These are phyloP conservation scores for Syzygium grande DNA, from an alignment of 345 rosid genomes.

Conservation along the genomic window DNA sequence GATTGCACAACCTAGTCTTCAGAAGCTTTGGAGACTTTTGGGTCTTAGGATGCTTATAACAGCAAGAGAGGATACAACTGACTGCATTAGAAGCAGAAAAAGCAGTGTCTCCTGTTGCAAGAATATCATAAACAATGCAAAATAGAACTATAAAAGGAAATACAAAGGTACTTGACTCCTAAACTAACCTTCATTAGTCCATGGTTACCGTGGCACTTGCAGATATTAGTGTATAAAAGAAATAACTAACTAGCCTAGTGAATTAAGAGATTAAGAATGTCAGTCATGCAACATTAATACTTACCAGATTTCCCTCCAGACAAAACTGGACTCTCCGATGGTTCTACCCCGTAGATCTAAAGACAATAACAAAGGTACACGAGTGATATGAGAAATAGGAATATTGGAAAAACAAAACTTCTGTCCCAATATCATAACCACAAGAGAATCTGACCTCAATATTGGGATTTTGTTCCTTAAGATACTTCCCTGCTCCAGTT, in stretches of 20 bases:
- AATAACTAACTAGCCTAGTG: background rate
- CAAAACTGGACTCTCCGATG: constrained; percentile 45
- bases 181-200: background rate
- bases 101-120: background rate
- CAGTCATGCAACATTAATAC: background rate
- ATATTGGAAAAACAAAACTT: background rate
- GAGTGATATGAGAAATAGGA: background rate
- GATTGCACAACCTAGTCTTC: background rate
- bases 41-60: background rate
- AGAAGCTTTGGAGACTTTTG: background rate
- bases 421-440: background rate
- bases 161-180: background rate
- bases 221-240: background rate
- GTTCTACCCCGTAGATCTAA: constrained; percentile 50
- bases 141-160: background rate
- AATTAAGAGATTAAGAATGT: background rate
- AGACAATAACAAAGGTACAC: background rate
- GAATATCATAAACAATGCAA: background rate
- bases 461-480: constrained; percentile 59
- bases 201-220: background rate
- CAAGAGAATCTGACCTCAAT: constrained; percentile 34
- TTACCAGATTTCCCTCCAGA: constrained; percentile 51
- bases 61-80: background rate
- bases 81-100: background rate
- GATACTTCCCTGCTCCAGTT: constrained; percentile 51